Evolutionary conservation across 805 yeast genomes (phyloP).

Genomic region (Kluyveromyces aestuarii): DNA sequence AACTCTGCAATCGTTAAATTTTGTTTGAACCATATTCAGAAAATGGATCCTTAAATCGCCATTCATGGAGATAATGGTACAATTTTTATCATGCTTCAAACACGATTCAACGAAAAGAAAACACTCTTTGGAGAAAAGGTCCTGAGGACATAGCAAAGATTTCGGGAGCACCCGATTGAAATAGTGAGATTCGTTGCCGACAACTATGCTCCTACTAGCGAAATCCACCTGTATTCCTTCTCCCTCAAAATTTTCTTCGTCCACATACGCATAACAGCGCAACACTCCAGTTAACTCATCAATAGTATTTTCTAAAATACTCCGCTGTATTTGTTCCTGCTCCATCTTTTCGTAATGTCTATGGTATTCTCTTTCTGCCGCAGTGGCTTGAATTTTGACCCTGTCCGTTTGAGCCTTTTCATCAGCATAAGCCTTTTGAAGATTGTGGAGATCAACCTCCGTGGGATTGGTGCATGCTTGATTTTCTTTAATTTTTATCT

Average conservation of each 20-base stretch:
- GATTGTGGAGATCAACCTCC: slow-evolving; percentile 13
- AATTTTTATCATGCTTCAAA: slow-evolving; percentile 13
- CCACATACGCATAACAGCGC: slow-evolving; percentile 23
- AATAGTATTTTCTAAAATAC: slow-evolving; percentile 42
- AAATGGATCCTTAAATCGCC: slow-evolving; percentile 6
- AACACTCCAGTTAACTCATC: slow-evolving; percentile 30
- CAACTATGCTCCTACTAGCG: slow-evolving; percentile 7
- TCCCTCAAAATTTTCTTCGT: slow-evolving; percentile 2
- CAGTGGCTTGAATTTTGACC: slow-evolving; percentile 16
- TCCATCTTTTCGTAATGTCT: slow-evolving; percentile 23
- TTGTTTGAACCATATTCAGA: slow-evolving; percentile 5
- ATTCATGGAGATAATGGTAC: slow-evolving; percentile 18
- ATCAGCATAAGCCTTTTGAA: slow-evolving; percentile 15
- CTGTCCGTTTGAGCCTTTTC: slow-evolving; percentile 14
- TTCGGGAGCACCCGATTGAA: slow-evolving; percentile 21
- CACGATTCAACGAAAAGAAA: slow-evolving; percentile 23
- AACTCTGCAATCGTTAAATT: slow-evolving; percentile 10
- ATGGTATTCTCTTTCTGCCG: slow-evolving; percentile 15
- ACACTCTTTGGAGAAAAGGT: slow-evolving; percentile 20
- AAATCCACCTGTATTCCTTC: slow-evolving; percentile 10
- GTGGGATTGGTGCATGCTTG: slow-evolving; percentile 12
- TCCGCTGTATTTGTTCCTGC: slow-evolving; percentile 31
- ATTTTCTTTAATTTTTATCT: not conserved
- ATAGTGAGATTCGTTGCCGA: slow-evolving; percentile 1
- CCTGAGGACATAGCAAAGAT: slow-evolving; percentile 10